A percentile compares a stretch with the other conserved stretches of the same genome.
Evolutionary conservation across 2,329 filamentous ascomycete species (phyloP).

Genomic region (Ascochyta clinopodiicola): DNA sequence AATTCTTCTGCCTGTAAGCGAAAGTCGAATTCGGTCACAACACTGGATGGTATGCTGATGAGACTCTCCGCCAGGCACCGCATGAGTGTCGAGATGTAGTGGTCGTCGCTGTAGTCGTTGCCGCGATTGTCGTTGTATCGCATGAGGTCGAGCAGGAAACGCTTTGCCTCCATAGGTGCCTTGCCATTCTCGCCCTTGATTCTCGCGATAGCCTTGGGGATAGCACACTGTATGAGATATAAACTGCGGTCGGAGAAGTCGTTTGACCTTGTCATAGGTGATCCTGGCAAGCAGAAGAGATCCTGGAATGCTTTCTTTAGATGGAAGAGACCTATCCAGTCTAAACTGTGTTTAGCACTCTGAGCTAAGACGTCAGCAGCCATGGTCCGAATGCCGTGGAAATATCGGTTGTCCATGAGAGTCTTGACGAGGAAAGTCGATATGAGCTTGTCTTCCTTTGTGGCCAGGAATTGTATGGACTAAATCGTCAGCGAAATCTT

Average conservation of each 20-base stretch:
- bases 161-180: conserved; percentile 78
- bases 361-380: conserved; percentile 80
- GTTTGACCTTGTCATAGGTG: conserved; percentile 82
- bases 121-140: conserved; percentile 94
- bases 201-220: conserved; percentile 79
- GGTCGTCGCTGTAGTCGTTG: conserved; percentile 87
- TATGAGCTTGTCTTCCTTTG: conserved; percentile 73
- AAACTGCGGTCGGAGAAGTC: conserved; percentile 87
- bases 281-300: conserved; percentile 83
- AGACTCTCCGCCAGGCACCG: conserved; percentile 64
- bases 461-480: conserved; percentile 76
- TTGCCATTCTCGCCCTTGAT: conserved; percentile 77
- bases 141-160: conserved; percentile 86
- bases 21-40: conserved; percentile 49
- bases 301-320: conserved; percentile 85
- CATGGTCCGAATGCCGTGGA: conserved; percentile 87
- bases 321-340: conserved; percentile 82
- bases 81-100: conserved; percentile 85
- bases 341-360: conserved; percentile 65
- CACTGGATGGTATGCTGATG: conserved; percentile 30
- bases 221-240: conserved; percentile 84
- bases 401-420: conserved; percentile 89
- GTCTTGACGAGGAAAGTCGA: conserved; percentile 90
- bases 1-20: conserved; percentile 60
- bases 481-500: conserved; percentile 27